A percentile compares a stretch with the other conserved stretches of the same genome.
Evolutionary conservation across 2,329 filamentous ascomycete species (phyloP).

Genomic region (Apiospora malaysiana): DNA sequence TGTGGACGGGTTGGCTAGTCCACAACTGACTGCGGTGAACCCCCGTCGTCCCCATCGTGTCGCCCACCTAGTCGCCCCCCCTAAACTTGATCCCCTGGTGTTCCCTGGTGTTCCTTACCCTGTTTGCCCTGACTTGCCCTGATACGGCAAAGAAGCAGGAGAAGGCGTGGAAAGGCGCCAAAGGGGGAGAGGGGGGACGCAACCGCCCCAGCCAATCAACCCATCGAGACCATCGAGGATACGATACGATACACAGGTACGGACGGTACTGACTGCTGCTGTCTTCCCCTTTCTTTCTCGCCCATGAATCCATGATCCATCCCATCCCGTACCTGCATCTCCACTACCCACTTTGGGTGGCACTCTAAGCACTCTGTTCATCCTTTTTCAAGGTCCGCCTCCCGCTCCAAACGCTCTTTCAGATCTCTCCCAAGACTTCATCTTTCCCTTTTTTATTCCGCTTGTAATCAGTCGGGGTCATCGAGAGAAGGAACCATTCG

Average conservation of each 20-base stretch:
- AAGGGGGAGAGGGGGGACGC: no score
- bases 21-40: background rate
- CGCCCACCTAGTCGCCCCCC: background rate
- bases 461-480: slow-evolving; percentile 12
- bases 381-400: slow-evolving; percentile 11
- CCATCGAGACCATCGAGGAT: no score
- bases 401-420: background rate
- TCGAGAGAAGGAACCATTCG: background rate
- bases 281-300: background rate
- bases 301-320: background rate
- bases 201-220: background rate
- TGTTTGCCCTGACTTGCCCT: background rate
- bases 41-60: background rate
- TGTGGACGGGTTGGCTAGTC: background rate
- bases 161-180: no score
- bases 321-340: slow-evolving; percentile 9
- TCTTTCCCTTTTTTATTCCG: slow-evolving; percentile 11
- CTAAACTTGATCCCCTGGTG: no score
- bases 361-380: background rate
- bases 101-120: no score
- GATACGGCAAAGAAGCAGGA: background rate
- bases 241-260: no score
- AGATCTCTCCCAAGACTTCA: slow-evolving; percentile 11
- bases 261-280: background rate
- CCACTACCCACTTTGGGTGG: background rate